These are phyloP conservation scores for Prunus dulcis DNA, from an alignment of 306 rosid species.

Conservation along the genomic window DNA sequence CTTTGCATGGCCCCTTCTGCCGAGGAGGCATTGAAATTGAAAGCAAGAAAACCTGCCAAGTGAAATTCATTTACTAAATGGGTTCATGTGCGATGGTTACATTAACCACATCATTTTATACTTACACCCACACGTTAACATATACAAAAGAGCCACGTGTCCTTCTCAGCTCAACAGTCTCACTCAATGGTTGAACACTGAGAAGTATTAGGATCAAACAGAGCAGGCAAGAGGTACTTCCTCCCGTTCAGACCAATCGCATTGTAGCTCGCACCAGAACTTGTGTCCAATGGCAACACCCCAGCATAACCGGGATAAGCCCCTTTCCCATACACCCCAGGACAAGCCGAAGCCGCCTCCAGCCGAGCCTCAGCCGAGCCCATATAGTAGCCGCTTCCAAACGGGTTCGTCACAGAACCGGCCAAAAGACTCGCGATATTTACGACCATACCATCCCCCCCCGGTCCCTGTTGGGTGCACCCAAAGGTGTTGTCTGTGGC, in stretches of 20 bases:
- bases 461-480: slow-evolving; percentile 38
- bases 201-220: slow-evolving; percentile 30
- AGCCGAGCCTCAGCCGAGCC: slow-evolving; percentile 18
- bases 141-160: no score
- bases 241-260: slow-evolving; percentile 26
- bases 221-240: slow-evolving; percentile 36
- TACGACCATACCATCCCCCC: slow-evolving; percentile 38
- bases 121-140: no score
- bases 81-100: no score
- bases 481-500: slow-evolving; percentile 33
- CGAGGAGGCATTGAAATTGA: no score
- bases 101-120: no score
- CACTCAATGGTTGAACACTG: slow-evolving; percentile 23
- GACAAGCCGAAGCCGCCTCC: slow-evolving; percentile 36
- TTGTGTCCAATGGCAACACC: slow-evolving; percentile 10
- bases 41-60: no score
- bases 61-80: no score
- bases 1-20: no score
- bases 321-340: slow-evolving; percentile 31
- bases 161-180: background rate
- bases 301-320: slow-evolving; percentile 43
- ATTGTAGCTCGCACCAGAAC: slow-evolving; percentile 33
- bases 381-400: background rate
- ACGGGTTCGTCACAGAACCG: slow-evolving; percentile 39
- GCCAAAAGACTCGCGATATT: slow-evolving; percentile 42